These are phyloP conservation scores for Dunaliella primolecta DNA, from an alignment of 139 green algal genomes.

Conservation along the genomic window DNA sequence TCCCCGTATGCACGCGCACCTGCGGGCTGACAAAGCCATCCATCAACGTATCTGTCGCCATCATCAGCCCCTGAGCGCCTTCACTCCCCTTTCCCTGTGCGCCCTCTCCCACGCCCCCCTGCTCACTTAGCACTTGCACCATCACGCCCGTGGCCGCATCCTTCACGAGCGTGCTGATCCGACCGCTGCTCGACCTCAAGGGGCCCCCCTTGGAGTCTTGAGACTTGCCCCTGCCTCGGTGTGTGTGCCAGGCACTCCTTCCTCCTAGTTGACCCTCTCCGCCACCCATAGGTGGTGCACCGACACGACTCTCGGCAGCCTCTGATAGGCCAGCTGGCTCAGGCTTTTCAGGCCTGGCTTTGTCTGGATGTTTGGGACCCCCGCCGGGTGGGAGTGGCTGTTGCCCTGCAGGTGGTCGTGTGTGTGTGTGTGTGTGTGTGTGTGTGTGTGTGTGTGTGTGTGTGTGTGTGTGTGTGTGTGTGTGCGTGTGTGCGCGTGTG, in stretches of 20 bases:
- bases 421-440: too few species aligned
- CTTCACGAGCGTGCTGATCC: slow-evolving; percentile 27
- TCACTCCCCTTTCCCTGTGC: not conserved
- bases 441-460: too few species aligned
- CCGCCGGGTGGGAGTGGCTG: not conserved
- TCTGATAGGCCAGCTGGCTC: not conserved
- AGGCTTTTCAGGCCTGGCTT: not conserved
- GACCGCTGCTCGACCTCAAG: slow-evolving; percentile 17
- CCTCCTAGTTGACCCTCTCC: not conserved
- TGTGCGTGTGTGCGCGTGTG: too few species aligned
- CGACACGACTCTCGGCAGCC: not conserved
- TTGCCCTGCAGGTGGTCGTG: too few species aligned
- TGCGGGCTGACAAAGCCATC: slow-evolving; percentile 73
- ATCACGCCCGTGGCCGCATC: slow-evolving; percentile 13
- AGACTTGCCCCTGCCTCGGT: not conserved
- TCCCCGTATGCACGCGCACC: too few species aligned
- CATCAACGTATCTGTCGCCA: slow-evolving; percentile 48
- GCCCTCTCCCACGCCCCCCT: not conserved
- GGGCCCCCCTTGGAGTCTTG: slow-evolving; percentile 1
- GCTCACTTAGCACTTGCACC: slow-evolving; percentile 29
- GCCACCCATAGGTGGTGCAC: not conserved
- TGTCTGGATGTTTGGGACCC: not conserved
- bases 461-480: too few species aligned
- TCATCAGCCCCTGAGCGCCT: too few species aligned
- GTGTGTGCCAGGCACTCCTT: not conserved